phyloP scores from a whole-genome alignment of 1,284 basidiomycete species.

The Chondrostereum purpureum region DNA sequence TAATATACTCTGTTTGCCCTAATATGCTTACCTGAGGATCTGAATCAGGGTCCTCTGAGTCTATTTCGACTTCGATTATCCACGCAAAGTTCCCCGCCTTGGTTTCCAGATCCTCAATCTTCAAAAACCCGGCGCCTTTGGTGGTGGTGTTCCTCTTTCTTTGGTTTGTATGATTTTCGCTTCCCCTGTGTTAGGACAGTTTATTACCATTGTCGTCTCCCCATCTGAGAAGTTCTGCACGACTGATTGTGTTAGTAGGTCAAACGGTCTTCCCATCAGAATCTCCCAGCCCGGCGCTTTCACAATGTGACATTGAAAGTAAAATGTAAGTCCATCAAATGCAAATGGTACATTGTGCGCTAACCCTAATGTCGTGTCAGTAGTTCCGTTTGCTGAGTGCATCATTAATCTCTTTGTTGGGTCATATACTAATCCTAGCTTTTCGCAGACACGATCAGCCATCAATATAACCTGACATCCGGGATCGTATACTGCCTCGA shows the following conservation, averaged over 20 bases:
- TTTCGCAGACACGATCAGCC: background rate
- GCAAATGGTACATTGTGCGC: background rate
- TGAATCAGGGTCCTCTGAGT: too few species aligned
- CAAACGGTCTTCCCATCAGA: constrained; percentile 16
- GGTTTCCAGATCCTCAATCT: background rate
- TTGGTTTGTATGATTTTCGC: background rate
- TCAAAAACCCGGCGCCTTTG: too few species aligned
- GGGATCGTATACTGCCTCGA: background rate
- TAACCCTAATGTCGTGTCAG: background rate
- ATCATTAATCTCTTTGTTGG: background rate
- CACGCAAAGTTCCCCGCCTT: background rate
- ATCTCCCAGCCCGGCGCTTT: constrained; percentile 14
- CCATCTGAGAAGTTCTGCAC: constrained; percentile 5
- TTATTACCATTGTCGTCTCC: background rate
- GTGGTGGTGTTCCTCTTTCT: background rate
- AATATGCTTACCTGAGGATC: too few species aligned
- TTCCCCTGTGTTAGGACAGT: background rate
- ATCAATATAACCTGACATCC: background rate
- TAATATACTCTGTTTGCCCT: too few species aligned
- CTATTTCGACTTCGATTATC: background rate
- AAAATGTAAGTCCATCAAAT: background rate
- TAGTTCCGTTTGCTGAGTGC: background rate
- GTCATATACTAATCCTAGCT: background rate
- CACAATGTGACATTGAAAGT: constrained; percentile 17
- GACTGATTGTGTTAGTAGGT: constrained; percentile 7